These are phyloP conservation scores for Senna tora DNA, from an alignment of 306 rosid species.

Conservation along the genomic window DNA sequence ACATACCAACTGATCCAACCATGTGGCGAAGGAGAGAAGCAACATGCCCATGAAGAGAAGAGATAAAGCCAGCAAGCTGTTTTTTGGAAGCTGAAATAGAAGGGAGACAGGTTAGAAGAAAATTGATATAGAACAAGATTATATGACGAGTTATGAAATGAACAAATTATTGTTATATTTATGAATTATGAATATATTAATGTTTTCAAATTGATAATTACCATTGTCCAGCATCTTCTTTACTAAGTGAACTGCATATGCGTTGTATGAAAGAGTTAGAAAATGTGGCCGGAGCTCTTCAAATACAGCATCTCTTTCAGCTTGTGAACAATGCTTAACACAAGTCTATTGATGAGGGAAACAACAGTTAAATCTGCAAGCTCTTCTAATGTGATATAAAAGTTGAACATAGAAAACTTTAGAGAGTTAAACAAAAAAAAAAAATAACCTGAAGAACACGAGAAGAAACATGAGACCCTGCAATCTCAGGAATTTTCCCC, in stretches of 20 bases:
- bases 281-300: constrained; percentile 90
- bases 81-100: constrained; percentile 78
- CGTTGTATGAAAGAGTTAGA: constrained; percentile 70
- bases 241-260: constrained; percentile 87
- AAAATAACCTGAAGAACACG: constrained; percentile 86
- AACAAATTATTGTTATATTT: neutral
- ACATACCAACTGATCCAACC: constrained; percentile 94
- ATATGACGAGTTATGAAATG: neutral
- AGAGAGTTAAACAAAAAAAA: neutral
- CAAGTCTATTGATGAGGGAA: constrained; percentile 62
- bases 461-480: constrained; percentile 86
- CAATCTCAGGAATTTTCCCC: constrained; percentile 94
- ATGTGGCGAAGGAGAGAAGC: constrained; percentile 93
- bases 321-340: constrained; percentile 84
- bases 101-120: constrained; percentile 24
- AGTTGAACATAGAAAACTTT: neutral
- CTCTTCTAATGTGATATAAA: neutral
- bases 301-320: constrained; percentile 74
- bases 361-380: constrained; percentile 37
- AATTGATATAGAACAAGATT: constrained; percentile 1
- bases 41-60: constrained; percentile 80
- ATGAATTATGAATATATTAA: too few relatives aligned
- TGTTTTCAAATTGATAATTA: constrained; percentile 43
- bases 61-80: constrained; percentile 75
- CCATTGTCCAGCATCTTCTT: constrained; percentile 90